Percentiles rank a stretch among this genome's conserved stretches.
These are phyloP conservation scores for Acmispon strigosus DNA, from an alignment of 306 rosid species.

Conservation along the genomic window DNA sequence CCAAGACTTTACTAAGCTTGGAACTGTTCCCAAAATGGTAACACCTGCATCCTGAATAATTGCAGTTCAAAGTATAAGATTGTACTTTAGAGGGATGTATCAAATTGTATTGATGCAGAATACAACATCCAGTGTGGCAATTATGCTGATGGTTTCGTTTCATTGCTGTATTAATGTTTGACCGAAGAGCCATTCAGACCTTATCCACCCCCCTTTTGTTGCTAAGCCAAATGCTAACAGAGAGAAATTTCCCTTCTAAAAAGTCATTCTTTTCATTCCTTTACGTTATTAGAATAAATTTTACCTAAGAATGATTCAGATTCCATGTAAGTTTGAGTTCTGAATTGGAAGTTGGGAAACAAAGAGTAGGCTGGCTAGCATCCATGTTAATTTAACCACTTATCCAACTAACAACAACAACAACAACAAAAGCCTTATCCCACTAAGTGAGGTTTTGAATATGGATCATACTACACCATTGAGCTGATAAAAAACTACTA, in stretches of 20 bases:
- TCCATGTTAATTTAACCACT: not conserved
- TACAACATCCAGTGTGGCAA: not conserved
- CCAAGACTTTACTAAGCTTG: constrained; percentile 88
- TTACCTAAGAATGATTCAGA: not conserved
- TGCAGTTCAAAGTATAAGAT: not conserved
- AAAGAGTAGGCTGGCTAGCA: not conserved
- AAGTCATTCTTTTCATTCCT: not conserved
- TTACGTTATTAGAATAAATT: not conserved
- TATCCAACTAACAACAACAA: no score
- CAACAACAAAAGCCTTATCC: no score
- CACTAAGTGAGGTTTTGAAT: no score
- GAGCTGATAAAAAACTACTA: no score
- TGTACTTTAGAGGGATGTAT: not conserved
- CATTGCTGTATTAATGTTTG: not conserved
- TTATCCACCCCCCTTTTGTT: not conserved
- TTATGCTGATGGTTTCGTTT: not conserved
- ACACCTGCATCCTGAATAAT: constrained; percentile 79
- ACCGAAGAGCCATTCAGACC: not conserved
- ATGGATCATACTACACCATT: no score
- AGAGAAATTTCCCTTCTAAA: not conserved
- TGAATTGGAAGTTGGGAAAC: not conserved
- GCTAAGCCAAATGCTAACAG: not conserved
- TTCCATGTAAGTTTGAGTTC: not conserved
- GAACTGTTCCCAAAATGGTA: constrained; percentile 85
- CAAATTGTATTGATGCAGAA: not conserved